A percentile compares a stretch with the other conserved stretches of the same genome.
Evolutionary conservation across 1,284 basidiomycete species (phyloP).

Genomic region (Ganoderma lingzhi): DNA sequence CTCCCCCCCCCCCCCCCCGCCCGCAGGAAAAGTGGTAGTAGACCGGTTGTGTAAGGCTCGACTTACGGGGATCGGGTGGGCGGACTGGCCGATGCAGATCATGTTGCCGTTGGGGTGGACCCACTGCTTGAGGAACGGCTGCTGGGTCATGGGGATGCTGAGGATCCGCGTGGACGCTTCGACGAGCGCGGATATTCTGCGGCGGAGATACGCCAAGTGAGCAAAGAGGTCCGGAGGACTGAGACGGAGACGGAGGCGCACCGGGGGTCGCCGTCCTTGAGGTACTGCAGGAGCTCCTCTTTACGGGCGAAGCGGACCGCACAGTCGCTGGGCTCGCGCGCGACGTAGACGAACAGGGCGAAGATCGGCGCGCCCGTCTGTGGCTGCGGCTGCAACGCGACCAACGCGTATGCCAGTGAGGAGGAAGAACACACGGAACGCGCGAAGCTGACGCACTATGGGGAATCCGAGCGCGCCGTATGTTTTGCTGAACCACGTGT

Average conservation of each 20-base stretch:
- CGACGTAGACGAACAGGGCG: slow-evolving; percentile 22
- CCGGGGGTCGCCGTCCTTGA: slow-evolving; percentile 26
- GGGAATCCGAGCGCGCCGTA: slow-evolving; percentile 33
- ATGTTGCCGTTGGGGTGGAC: slow-evolving; percentile 35
- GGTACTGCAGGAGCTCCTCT: slow-evolving; percentile 13
- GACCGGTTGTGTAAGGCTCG: too few relatives aligned
- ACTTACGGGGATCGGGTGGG: slow-evolving; percentile 60
- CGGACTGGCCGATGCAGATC: slow-evolving; percentile 48
- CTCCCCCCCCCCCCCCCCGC: too few relatives aligned
- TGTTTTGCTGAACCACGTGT: slow-evolving; percentile 28
- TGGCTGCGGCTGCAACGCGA: slow-evolving; percentile 13
- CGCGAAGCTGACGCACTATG: slow-evolving; percentile 20
- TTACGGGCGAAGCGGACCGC: not conserved
- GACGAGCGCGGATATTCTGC: slow-evolving; percentile 27
- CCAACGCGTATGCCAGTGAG: not conserved
- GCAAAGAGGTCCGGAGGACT: too few relatives aligned
- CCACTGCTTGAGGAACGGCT: slow-evolving; percentile 39
- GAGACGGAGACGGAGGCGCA: not conserved
- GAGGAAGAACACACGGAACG: too few relatives aligned
- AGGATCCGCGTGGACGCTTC: slow-evolving; percentile 15
- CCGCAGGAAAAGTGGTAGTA: too few relatives aligned
- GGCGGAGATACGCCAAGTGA: not conserved
- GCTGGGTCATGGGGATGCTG: slow-evolving; percentile 28
- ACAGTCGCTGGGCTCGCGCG: not conserved
- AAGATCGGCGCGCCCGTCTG: slow-evolving; percentile 18